phyloP scores from a whole-genome alignment of 305 asterid species.

The Rubia peregrina region DNA sequence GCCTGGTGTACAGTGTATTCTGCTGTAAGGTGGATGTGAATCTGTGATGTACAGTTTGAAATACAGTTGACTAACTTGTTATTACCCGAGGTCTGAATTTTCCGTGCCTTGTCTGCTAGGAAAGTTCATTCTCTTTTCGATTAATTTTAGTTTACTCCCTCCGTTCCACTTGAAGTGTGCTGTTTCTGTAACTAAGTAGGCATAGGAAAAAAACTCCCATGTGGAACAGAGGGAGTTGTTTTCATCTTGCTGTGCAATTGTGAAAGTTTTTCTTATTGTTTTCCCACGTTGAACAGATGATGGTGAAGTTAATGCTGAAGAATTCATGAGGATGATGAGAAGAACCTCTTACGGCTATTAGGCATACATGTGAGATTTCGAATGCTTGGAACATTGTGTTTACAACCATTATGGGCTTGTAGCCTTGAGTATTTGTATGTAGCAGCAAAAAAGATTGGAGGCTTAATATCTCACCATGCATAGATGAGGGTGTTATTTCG shows the following conservation, averaged over 20 bases:
- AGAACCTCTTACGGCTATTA: conserved; percentile 26
- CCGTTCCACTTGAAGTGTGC: not conserved
- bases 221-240: not conserved
- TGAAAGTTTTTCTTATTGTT: not conserved
- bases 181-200: not conserved
- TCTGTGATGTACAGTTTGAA: not conserved
- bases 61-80: not conserved
- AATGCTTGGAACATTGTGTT: conserved; percentile 26
- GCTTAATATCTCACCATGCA: not conserved
- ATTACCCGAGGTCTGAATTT: not conserved
- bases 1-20: not conserved
- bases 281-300: conserved; percentile 19
- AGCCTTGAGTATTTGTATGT: not conserved
- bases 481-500: not conserved
- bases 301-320: conserved; percentile 31
- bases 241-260: not conserved
- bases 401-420: conserved; percentile 12
- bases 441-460: not conserved
- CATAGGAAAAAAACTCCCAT: not conserved
- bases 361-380: not conserved
- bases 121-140: not conserved
- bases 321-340: conserved; percentile 30
- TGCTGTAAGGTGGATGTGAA: too few species aligned
- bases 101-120: not conserved
- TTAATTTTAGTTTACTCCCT: not conserved